phyloP scores from a whole-genome alignment of 2,329 filamentous ascomycete species.

The Coniella vitis region DNA sequence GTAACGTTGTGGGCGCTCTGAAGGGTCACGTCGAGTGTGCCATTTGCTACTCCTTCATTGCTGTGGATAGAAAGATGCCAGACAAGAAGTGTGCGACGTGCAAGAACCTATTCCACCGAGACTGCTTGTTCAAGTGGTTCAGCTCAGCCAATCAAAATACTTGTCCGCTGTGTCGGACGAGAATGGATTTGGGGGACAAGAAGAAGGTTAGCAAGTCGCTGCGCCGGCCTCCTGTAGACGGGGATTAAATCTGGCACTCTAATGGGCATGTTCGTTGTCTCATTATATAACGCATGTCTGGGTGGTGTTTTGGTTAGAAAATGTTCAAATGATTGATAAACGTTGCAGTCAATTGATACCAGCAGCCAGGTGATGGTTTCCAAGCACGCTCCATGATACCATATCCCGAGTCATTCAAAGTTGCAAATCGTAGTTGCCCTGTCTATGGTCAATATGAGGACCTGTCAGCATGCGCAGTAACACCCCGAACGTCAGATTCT shows the following conservation, averaged over 20 bases:
- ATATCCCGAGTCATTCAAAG: too few species aligned
- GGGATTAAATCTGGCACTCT: neutral
- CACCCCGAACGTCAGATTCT: too few species aligned
- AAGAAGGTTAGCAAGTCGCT: constrained; percentile 10
- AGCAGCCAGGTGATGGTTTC: too few species aligned
- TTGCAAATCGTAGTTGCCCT: too few species aligned
- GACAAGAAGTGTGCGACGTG: constrained; percentile 90
- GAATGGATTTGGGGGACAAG: constrained; percentile 54
- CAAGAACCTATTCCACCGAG: constrained; percentile 86
- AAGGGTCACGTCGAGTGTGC: constrained; percentile 94
- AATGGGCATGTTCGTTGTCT: too few species aligned
- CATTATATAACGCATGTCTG: too few species aligned
- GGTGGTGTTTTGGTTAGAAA: neutral
- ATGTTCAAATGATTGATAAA: too few species aligned
- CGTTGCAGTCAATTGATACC: too few species aligned
- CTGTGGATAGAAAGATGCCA: constrained; percentile 78
- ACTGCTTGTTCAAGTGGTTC: constrained; percentile 96
- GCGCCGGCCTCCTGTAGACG: constrained; percentile 3
- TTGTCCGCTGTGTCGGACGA: constrained; percentile 87
- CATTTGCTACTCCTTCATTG: constrained; percentile 94
- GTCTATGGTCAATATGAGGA: too few species aligned
- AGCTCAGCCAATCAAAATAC: constrained; percentile 85
- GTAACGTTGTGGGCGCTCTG: constrained; percentile 79
- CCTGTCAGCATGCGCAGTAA: too few species aligned
- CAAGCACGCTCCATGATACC: too few species aligned